Base-by-base conservation (phyloP, 192 early-diverging fungal species). In the Podila epigama region DNA sequence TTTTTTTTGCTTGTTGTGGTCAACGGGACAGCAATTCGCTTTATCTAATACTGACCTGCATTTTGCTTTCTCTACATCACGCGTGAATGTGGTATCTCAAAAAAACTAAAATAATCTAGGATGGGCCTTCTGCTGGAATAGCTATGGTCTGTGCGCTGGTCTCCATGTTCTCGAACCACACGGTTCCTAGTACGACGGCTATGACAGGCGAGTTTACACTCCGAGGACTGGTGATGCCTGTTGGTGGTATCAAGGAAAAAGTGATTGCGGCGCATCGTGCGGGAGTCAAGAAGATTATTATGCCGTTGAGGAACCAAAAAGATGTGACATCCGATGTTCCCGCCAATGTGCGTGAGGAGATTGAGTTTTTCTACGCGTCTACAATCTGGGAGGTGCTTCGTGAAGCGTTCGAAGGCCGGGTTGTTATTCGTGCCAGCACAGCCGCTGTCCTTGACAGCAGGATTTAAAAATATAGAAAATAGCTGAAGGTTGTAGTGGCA, bases 131-230 rank as follows among this genome's bases (percentile, higher is more conserved):
- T 9, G 83, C 84, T 31, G 83, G 87, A 59, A 81, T 93, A 32
- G 86, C 94, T 1, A 88, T 96, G 39, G 87, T 88, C 13, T 92
- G 91, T 36, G 86, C 94, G 2, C 79, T 96, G 40, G 89, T 96
- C 1, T 94, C 93, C 20, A 82, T 96, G 60, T 88, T 92, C 58
- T 85, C 85, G 25, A 82, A 80, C 22, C 67, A 70, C 34, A 73
- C 75, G 31, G 89, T 94, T 0, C 82, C 78, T 22, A 68, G 79
- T 15, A 85, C 81, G 20, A 82, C 85, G 15, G 90, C 89, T 27
- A 96, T 94, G 94, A 96, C 94, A 2, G 94, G 94, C 41, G 94
- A 96, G 75, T 86, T 96, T 36, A 93, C 94, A 0, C 80, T 95
- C 9, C 87, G 91, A 16, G 94, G 94, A 9, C 84, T 90, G 41